A percentile compares a stretch with the other conserved stretches of the same genome.
phyloP scores from a whole-genome alignment of 73 alveolate species.

The Durusdinium trenchii region DNA sequence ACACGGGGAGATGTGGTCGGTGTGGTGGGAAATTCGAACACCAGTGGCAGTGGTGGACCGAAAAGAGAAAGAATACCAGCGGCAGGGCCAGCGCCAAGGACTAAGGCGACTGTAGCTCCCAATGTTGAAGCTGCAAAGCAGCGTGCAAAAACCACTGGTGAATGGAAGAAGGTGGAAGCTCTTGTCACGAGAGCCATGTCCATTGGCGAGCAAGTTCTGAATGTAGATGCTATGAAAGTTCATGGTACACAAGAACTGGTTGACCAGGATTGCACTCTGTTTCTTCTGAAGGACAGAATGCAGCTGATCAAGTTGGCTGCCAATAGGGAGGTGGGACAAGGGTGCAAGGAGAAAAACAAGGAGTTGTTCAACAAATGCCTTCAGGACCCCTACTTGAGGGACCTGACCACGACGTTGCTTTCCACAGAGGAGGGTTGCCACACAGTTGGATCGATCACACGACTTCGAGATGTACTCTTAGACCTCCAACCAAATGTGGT shows the following conservation, averaged over 20 bases:
- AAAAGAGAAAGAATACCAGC: neutral
- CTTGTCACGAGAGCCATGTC: neutral
- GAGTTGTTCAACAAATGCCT: neutral
- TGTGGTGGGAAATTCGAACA: neutral
- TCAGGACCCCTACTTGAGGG: neutral
- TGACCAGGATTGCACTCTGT: neutral
- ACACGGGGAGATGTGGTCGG: neutral
- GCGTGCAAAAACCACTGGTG: neutral
- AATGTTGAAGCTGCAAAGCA: slow-evolving; percentile 3
- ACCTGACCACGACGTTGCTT: neutral
- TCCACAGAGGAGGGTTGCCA: neutral
- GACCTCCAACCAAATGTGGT: neutral
- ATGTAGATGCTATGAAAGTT: neutral
- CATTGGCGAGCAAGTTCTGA: neutral
- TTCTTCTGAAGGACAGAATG: neutral
- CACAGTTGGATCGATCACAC: neutral
- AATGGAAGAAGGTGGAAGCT: neutral
- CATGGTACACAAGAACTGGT: neutral
- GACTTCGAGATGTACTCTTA: neutral
- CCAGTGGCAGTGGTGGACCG: neutral
- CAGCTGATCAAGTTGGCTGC: neutral
- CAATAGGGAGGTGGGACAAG: neutral
- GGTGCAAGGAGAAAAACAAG: neutral
- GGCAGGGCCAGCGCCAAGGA: neutral
- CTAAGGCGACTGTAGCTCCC: neutral